These are phyloP conservation scores for Parascedosporium putredinis DNA, from an alignment of 2,329 filamentous ascomycete species.

Conservation along the genomic window DNA sequence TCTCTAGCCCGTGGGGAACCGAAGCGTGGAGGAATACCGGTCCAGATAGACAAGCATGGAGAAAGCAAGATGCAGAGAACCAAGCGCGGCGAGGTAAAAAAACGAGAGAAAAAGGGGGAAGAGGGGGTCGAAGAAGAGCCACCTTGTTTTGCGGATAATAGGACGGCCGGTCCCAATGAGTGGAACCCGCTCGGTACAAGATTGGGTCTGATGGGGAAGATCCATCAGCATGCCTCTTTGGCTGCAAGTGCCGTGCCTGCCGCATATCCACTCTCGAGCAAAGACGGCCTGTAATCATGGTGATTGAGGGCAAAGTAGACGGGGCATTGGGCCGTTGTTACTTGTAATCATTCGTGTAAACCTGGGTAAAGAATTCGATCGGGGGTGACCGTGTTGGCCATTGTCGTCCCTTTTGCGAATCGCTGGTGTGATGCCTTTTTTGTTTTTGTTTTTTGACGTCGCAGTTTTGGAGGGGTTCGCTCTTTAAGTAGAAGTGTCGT, in stretches of 20 bases:
- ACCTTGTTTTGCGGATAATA: not conserved
- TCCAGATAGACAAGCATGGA: too few species aligned
- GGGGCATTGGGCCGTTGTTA: not conserved
- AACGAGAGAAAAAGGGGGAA: too few species aligned
- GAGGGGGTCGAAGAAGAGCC: not conserved
- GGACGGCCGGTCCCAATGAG: constrained; percentile 2
- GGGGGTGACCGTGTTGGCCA: too few species aligned
- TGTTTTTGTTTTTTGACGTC: not conserved
- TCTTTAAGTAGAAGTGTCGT: not conserved
- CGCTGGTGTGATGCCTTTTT: too few species aligned
- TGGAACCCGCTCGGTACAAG: not conserved
- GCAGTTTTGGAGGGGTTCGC: not conserved
- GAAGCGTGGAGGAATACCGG: too few species aligned
- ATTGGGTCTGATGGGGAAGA: constrained; percentile 1
- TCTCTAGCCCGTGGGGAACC: too few species aligned
- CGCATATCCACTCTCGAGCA: not conserved
- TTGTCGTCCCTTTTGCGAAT: too few species aligned
- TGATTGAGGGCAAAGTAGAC: not conserved
- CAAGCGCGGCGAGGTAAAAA: too few species aligned
- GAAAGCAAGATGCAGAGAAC: too few species aligned
- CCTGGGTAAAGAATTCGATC: not conserved
- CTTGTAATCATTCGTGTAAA: not conserved
- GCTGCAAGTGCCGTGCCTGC: constrained; percentile 1
- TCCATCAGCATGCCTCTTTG: not conserved
- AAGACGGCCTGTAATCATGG: not conserved